A percentile compares a stretch with the other conserved stretches of the same genome.
phyloP scores from a whole-genome alignment of 169 alveolate species.

The Amoebophrya sp. region DNA sequence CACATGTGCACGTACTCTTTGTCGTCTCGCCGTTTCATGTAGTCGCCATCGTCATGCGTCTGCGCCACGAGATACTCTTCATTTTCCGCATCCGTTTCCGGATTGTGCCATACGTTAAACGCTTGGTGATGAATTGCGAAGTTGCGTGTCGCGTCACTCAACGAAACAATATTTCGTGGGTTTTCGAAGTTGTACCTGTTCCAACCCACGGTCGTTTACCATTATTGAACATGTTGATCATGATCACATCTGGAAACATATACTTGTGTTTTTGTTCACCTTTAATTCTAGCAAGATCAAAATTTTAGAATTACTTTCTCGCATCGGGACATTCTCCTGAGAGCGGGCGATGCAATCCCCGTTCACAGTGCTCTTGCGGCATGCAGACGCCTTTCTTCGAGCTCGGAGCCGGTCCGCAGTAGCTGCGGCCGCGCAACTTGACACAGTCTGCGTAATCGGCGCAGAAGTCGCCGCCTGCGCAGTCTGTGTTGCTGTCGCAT shows the following conservation, averaged over 20 bases:
- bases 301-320: neutral
- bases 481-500: neutral
- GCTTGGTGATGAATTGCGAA: constrained; percentile 10
- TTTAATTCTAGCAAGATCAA: no score
- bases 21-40: constrained; percentile 18
- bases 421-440: neutral
- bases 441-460: neutral
- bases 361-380: constrained; percentile 18
- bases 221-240: no score
- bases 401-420: neutral
- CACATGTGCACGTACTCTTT: constrained; percentile 10
- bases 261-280: no score
- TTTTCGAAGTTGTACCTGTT: neutral
- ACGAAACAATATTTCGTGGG: neutral
- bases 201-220: no score
- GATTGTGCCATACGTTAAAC: neutral
- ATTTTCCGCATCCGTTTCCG: neutral
- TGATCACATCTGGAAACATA: no score
- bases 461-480: neutral
- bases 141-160: no score
- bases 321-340: neutral
- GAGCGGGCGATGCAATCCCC: neutral
- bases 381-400: neutral
- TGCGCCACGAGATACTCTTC: neutral
- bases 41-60: neutral